Percentiles rank a stretch among this genome's conserved stretches.
These are phyloP conservation scores for Paraconiothyrium sp. DNA, from an alignment of 2,329 filamentous ascomycete species.

Conservation along the genomic window DNA sequence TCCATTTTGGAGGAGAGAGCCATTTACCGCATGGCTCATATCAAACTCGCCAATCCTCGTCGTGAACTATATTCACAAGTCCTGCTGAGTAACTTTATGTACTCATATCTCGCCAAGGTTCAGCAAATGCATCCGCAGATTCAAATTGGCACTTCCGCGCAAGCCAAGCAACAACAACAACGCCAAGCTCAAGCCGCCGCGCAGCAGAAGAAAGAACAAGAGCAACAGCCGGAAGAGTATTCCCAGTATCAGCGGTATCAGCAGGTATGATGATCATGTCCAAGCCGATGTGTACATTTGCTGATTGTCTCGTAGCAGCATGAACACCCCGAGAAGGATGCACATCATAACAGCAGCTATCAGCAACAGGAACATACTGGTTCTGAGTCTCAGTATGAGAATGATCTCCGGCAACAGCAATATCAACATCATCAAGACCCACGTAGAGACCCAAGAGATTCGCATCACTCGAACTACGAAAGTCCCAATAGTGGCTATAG, in stretches of 20 bases:
- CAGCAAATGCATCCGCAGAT: slow-evolving; percentile 98
- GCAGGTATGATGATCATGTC: slow-evolving; percentile 30
- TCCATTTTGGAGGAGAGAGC: slow-evolving; percentile 94
- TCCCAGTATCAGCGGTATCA: slow-evolving; percentile 52
- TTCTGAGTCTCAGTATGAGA: slow-evolving; percentile 22
- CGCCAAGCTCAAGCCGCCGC: slow-evolving; percentile 39
- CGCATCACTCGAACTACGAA: slow-evolving; percentile 44
- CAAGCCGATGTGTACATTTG: not conserved
- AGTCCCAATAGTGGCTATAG: slow-evolving; percentile 46
- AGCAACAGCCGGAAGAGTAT: slow-evolving; percentile 52
- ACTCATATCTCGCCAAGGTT: slow-evolving; percentile 97
- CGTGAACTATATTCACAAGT: slow-evolving; percentile 94
- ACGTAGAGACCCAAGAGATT: slow-evolving; percentile 37
- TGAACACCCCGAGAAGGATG: slow-evolving; percentile 27
- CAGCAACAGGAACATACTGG: slow-evolving; percentile 21
- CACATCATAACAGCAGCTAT: slow-evolving; percentile 7
- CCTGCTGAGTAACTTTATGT: slow-evolving; percentile 98
- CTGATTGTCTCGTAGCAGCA: slow-evolving; percentile 29
- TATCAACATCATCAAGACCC: slow-evolving; percentile 33
- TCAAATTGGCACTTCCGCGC: slow-evolving; percentile 81
- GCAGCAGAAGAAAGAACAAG: slow-evolving; percentile 44
- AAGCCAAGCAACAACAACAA: slow-evolving; percentile 71
- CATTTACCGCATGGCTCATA: slow-evolving; percentile 98
- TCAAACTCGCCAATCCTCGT: slow-evolving; percentile 97
- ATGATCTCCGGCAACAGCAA: slow-evolving; percentile 32